Evolutionary conservation across 2,329 filamentous ascomycete species (phyloP).

Genomic region (Tolypocladium album): DNA sequence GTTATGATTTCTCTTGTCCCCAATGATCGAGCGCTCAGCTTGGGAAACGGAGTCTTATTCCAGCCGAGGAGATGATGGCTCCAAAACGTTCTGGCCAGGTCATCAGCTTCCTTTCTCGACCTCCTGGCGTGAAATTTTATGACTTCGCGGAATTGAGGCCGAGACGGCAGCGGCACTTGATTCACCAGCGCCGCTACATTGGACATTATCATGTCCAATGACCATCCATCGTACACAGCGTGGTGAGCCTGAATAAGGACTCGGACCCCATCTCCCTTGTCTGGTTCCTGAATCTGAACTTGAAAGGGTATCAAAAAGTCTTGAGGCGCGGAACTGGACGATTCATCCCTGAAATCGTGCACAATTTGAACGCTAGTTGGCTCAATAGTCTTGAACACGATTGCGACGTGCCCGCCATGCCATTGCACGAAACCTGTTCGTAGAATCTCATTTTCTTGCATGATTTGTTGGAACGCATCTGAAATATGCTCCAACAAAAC

Average conservation of each 20-base stretch:
- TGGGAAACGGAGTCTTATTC: slow-evolving; percentile 45
- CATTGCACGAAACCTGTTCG: slow-evolving; percentile 61
- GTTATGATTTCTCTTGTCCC: slow-evolving; percentile 6
- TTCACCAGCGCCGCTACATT: slow-evolving; percentile 49
- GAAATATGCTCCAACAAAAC: slow-evolving; percentile 28
- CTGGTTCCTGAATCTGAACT: slow-evolving; percentile 38
- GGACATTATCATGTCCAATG: slow-evolving; percentile 59
- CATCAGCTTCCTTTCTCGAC: slow-evolving; percentile 15
- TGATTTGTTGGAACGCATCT: slow-evolving; percentile 38
- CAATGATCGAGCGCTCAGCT: slow-evolving; percentile 21
- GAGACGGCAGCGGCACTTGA: slow-evolving; percentile 14
- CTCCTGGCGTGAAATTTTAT: slow-evolving; percentile 33
- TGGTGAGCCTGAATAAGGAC: slow-evolving; percentile 60
- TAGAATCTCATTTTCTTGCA: slow-evolving; percentile 51
- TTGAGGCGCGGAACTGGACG: slow-evolving; percentile 24
- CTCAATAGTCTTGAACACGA: slow-evolving; percentile 49
- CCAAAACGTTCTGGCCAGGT: slow-evolving; percentile 55
- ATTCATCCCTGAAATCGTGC: slow-evolving; percentile 25
- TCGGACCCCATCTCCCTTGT: slow-evolving; percentile 12
- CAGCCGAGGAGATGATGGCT: slow-evolving; percentile 49
- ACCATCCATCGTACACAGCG: slow-evolving; percentile 89
- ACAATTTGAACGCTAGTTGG: slow-evolving; percentile 30
- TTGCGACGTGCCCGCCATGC: slow-evolving; percentile 21
- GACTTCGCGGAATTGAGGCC: slow-evolving; percentile 54
- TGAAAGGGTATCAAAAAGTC: slow-evolving; percentile 46